These are phyloP conservation scores for Microbotryomycetes sp. DNA, from an alignment of 1,284 basidiomycete genomes.

Conservation along the genomic window DNA sequence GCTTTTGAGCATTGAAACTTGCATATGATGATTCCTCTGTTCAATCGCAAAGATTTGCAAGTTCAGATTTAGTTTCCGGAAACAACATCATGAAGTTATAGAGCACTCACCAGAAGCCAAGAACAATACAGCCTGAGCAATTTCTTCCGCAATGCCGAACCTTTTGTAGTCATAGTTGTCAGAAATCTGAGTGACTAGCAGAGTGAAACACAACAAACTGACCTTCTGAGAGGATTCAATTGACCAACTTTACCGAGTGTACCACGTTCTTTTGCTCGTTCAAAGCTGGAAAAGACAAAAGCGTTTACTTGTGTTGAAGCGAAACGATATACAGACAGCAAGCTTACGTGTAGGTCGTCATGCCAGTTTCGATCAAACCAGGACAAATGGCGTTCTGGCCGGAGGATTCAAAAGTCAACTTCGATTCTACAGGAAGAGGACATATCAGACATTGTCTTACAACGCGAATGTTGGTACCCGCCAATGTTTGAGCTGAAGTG, in stretches of 20 bases:
- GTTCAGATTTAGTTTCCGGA: too few species aligned
- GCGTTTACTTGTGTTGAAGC: too few species aligned
- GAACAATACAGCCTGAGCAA: conserved; percentile 77
- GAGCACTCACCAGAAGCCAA: conserved; percentile 66
- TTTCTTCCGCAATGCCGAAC: conserved; percentile 63
- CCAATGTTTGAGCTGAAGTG: conserved; percentile 71
- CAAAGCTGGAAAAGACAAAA: conserved; percentile 52
- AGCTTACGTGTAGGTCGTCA: conserved; percentile 26
- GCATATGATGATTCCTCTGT: conserved; percentile 71
- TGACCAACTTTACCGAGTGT: conserved; percentile 70
- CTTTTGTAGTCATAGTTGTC: background rate
- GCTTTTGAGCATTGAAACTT: background rate
- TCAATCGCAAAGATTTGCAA: background rate
- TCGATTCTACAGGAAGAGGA: background rate
- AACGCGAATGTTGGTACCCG: conserved; percentile 72
- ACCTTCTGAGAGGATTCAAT: conserved; percentile 74
- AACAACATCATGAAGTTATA: background rate
- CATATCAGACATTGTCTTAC: conserved; percentile 7
- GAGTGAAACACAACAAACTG: conserved; percentile 36
- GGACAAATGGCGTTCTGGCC: conserved; percentile 74
- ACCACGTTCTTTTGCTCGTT: conserved; percentile 66
- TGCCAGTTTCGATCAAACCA: conserved; percentile 66
- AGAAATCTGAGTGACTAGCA: conserved; percentile 19
- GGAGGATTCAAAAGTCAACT: too few species aligned
- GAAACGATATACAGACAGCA: too few species aligned